Evolutionary conservation across 129 eudicot species (phyloP).

Genomic region (Artemisia tridentata): DNA sequence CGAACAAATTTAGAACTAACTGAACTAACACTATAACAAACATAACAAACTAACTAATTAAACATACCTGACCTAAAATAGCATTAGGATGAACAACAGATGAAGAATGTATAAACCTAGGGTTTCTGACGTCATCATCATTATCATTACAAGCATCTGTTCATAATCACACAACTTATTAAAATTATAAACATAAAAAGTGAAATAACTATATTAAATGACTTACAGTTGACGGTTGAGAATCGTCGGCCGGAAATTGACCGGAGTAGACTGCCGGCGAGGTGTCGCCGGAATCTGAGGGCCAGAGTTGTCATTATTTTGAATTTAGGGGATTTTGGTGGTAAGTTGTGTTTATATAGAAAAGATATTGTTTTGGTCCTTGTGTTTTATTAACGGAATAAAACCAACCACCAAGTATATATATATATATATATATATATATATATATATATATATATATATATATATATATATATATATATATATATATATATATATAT

Average conservation of each 20-base stretch:
- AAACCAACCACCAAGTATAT: too few species aligned
- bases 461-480: too few species aligned
- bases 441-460: too few species aligned
- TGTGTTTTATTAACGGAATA: background rate
- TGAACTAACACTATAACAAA: too few species aligned
- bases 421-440: too few species aligned
- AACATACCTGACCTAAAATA: constrained; percentile 72
- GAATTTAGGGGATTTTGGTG: background rate
- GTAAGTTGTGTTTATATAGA: background rate
- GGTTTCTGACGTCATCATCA: constrained; percentile 19
- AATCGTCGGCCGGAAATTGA: constrained; percentile 31
- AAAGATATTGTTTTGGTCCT: background rate
- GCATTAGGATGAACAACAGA: constrained; percentile 88
- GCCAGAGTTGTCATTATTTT: constrained; percentile 33
- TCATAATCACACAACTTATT: background rate
- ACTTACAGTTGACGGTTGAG: constrained; percentile 42
- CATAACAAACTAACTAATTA: background rate
- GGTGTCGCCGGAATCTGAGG: constrained; percentile 36
- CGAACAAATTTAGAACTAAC: too few species aligned
- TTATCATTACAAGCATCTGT: constrained; percentile 24
- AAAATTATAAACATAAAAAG: background rate
- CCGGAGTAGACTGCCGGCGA: constrained; percentile 35
- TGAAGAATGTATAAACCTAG: constrained; percentile 68
- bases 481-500: too few species aligned
- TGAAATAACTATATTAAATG: background rate